A percentile compares a stretch with the other conserved stretches of the same genome.
phyloP scores from a whole-genome alignment of 148 eudicot species.

The Limonium bicolor region DNA sequence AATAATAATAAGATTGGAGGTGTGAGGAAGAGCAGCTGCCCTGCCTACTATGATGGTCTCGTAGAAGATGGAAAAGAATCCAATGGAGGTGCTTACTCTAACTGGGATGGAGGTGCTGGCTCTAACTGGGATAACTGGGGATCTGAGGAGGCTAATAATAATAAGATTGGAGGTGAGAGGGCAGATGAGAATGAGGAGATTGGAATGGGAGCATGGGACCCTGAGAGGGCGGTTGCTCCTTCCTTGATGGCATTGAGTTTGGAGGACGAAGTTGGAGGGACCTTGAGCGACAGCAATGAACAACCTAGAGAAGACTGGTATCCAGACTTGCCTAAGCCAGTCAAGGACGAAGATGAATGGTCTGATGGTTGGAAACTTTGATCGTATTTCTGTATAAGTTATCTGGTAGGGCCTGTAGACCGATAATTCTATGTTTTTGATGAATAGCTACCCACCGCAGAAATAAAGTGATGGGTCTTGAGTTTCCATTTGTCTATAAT shows the following conservation, averaged over 20 bases:
- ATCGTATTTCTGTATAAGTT: too few species aligned
- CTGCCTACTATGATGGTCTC: constrained; percentile 8
- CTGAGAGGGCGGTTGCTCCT: background rate
- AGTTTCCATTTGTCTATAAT: too few species aligned
- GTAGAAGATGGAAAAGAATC: background rate
- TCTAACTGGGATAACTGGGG: too few species aligned
- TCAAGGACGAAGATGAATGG: constrained; percentile 33
- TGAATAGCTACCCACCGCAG: too few species aligned
- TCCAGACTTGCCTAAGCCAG: constrained; percentile 10
- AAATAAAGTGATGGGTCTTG: too few species aligned
- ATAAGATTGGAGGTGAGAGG: constrained; percentile 6
- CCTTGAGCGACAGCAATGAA: constrained; percentile 1
- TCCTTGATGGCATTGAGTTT: too few species aligned
- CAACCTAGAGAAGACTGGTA: background rate
- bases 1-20: too few species aligned
- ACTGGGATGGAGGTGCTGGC: too few species aligned
- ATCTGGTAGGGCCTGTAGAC: too few species aligned
- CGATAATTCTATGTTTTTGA: too few species aligned
- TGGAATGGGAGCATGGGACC: background rate
- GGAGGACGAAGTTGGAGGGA: background rate
- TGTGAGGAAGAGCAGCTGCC: constrained; percentile 23
- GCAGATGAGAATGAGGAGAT: constrained; percentile 2
- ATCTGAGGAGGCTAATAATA: constrained; percentile 1
- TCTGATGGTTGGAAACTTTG: constrained; percentile 62
- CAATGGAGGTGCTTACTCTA: too few species aligned